These are phyloP conservation scores for Skeletonema menzelii DNA, from an alignment of 108 stramenopile species.

Conservation along the genomic window DNA sequence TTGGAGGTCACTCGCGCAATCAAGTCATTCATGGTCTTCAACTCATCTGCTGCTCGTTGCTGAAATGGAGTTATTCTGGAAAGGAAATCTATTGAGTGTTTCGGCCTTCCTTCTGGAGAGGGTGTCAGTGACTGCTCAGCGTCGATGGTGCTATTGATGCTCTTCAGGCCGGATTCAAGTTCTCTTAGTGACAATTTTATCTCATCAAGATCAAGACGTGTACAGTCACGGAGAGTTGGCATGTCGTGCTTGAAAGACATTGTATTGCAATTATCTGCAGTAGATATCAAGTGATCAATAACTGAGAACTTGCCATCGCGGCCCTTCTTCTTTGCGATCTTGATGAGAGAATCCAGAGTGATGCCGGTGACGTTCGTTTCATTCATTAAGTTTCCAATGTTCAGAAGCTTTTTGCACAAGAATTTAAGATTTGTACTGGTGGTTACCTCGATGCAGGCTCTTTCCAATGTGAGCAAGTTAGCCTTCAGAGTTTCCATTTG, in stretches of 20 bases:
- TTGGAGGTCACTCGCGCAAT: slow-evolving; percentile 6
- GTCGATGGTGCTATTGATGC: slow-evolving; percentile 20
- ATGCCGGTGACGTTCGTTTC: slow-evolving; percentile 33
- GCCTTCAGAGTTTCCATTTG: slow-evolving; percentile 8
- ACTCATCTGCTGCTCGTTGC: slow-evolving; percentile 8
- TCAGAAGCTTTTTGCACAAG: slow-evolving; percentile 31
- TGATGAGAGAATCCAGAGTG: slow-evolving; percentile 45
- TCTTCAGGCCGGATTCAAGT: slow-evolving; percentile 21
- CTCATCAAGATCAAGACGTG: slow-evolving; percentile 33
- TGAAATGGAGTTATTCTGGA: slow-evolving; percentile 25
- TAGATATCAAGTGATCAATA: slow-evolving; percentile 33
- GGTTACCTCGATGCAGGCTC: slow-evolving; percentile 40
- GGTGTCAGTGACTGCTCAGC: slow-evolving; percentile 28
- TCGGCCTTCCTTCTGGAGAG: slow-evolving; percentile 6
- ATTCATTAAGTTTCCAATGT: slow-evolving; percentile 51
- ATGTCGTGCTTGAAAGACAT: slow-evolving; percentile 25
- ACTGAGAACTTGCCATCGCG: slow-evolving; percentile 49
- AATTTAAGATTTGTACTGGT: slow-evolving; percentile 21
- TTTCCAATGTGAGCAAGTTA: slow-evolving; percentile 13
- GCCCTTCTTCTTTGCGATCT: slow-evolving; percentile 44
- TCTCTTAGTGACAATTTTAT: slow-evolving; percentile 15
- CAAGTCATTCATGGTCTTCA: slow-evolving; percentile 8
- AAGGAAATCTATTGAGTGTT: slow-evolving; percentile 12
- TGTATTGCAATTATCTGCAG: slow-evolving; percentile 9
- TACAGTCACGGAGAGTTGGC: slow-evolving; percentile 26